Percentiles rank a stretch among this genome's conserved stretches.
These are phyloP conservation scores for Kalmanozyma brasiliensis DNA, from an alignment of 1,284 basidiomycete genomes.

Conservation along the genomic window DNA sequence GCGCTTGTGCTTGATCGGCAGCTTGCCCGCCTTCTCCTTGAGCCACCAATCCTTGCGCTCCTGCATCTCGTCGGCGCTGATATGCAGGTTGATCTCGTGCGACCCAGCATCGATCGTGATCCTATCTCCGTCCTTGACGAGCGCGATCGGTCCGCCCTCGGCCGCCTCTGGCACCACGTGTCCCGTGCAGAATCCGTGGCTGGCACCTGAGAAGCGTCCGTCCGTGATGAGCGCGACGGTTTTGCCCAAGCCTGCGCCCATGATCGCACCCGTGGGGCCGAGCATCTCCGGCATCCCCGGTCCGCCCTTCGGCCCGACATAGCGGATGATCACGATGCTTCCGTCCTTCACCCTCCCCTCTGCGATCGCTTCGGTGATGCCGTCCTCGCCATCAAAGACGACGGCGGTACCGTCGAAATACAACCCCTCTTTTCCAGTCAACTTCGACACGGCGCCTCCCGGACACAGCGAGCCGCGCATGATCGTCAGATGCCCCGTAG, in stretches of 20 bases:
- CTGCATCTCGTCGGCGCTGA: conserved; percentile 28
- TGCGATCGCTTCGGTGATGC: conserved; percentile 85
- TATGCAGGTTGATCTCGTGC: conserved; percentile 48
- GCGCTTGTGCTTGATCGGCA: conserved; percentile 34
- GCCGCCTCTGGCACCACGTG: conserved; percentile 93
- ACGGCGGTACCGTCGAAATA: conserved; percentile 78
- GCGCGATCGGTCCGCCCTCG: conserved; percentile 87
- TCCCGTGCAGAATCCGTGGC: conserved; percentile 79
- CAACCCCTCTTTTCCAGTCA: conserved; percentile 94
- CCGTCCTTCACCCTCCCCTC: conserved; percentile 85
- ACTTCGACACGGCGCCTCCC: conserved; percentile 88
- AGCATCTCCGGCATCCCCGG: conserved; percentile 97
- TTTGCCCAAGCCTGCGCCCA: conserved; percentile 87
- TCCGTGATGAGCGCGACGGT: conserved; percentile 94
- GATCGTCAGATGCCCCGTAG: conserved; percentile 88
- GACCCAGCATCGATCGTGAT: conserved; percentile 77
- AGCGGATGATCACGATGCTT: conserved; percentile 87
- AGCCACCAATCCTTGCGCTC: conserved; percentile 37
- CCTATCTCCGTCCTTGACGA: conserved; percentile 85
- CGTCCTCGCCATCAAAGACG: conserved; percentile 81
- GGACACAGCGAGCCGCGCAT: conserved; percentile 90
- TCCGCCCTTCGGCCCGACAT: conserved; percentile 88
- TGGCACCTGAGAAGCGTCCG: conserved; percentile 91
- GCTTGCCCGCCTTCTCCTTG: conserved; percentile 35
- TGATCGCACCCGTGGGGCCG: conserved; percentile 71